phyloP scores from a whole-genome alignment of 1,139 yeast genomes.

The Lodderomyces theae region DNA sequence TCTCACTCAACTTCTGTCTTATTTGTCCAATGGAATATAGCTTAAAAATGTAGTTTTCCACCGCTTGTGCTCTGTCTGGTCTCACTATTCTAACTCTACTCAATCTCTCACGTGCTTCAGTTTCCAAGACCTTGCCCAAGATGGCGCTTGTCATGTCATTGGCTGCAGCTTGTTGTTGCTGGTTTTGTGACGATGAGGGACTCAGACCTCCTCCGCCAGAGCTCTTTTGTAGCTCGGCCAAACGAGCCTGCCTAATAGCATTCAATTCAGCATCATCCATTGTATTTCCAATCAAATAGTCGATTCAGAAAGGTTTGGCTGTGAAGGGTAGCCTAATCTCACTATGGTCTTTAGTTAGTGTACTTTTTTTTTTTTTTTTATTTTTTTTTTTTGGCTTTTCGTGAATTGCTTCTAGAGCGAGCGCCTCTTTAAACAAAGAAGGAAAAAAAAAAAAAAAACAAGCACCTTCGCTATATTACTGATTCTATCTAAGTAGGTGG shows the following conservation, averaged over 20 bases:
- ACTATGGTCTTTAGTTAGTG: background rate
- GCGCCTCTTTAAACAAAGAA: background rate
- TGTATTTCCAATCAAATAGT: background rate
- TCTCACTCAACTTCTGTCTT: constrained; percentile 67
- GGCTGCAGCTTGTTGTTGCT: constrained; percentile 21
- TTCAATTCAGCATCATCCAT: constrained; percentile 81
- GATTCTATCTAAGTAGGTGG: too few species aligned
- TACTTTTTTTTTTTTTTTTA: background rate
- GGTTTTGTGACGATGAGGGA: constrained; percentile 20
- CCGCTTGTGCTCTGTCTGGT: constrained; percentile 87
- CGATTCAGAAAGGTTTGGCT: background rate
- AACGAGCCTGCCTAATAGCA: constrained; percentile 85
- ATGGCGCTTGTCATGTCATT: constrained; percentile 32
- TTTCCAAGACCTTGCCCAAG: constrained; percentile 70
- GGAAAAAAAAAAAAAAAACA: background rate
- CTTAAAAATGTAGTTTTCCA: constrained; percentile 76
- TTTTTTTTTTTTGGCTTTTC: background rate
- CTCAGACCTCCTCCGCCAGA: constrained; percentile 27
- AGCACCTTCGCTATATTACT: too few species aligned
- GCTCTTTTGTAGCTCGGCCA: constrained; percentile 72
- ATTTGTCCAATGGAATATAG: constrained; percentile 80
- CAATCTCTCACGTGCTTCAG: constrained; percentile 83
- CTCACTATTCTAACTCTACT: constrained; percentile 85
- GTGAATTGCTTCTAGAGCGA: background rate
- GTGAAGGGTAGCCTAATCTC: background rate